Evolutionary conservation across 257 asterid genomes (phyloP), one percentile per base, ranked within the genome.

Genomic region (Orobanche coerulescens): DNA sequence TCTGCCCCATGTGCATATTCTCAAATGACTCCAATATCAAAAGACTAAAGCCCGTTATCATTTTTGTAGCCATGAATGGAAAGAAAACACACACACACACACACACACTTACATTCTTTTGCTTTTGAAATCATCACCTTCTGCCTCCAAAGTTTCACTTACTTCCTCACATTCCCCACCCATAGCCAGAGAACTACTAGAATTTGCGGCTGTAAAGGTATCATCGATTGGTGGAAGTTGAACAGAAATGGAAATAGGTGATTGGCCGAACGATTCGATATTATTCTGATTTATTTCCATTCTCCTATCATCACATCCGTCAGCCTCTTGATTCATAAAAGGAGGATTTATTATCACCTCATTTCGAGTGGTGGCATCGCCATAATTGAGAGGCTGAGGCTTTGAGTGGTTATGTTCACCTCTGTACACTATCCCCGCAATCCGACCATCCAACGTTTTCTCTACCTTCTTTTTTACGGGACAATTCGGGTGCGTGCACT

Each of bases 381-480:
- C 64, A 51, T 64, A 61, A 33, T 68, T 65, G 1, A 62, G 68
- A 46, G 76, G 73, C 71, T 39, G 85, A 25, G 81, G 89, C 75
- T 76, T 87, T 7, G 80, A 47, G 69, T 83, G 96, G 71, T 73
- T 85, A 58, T 90, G 97, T 52, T 87, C 89, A 7, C 96, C 95
- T 60, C 78, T 73, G 75, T 90, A 90, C 36, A 83, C 89, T 42
- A 79, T 76, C 77, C 87, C 96, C 7, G 88, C 83, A 62, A 82
- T 83, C 76, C 73, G 77, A 3, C 81, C 94, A 28, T 83, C 93
- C 0, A 70, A 30, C 34, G 79, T 65, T 64, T 77, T 74, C 57
- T 87, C 96, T 14, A 87, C 93, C 75, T 78, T 87, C 76, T 87
- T 90, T 68, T 83, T 90, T 75, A 82, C 88, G 0, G 87, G 90